phyloP scores from a whole-genome alignment of 169 alveolate species.

The Cryptosporidium sp. region DNA sequence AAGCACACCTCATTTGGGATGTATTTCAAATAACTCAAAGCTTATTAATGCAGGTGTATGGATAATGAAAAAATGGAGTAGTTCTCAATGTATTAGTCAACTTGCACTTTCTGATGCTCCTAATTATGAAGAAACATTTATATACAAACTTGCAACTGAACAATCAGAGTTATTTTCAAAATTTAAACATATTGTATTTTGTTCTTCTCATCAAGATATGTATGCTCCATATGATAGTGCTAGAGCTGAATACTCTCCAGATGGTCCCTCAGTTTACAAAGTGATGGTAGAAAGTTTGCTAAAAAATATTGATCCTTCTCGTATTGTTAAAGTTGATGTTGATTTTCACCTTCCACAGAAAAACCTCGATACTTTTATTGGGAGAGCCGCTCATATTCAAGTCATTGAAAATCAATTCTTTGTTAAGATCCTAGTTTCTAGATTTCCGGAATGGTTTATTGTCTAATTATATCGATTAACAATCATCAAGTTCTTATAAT shows the following conservation, averaged over 20 bases:
- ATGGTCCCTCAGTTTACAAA: slow-evolving; percentile 80
- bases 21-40: slow-evolving; percentile 86
- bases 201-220: slow-evolving; percentile 89
- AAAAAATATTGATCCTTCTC: slow-evolving; percentile 79
- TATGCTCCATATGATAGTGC: slow-evolving; percentile 93
- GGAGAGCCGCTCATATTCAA: slow-evolving; percentile 95
- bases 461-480: background rate
- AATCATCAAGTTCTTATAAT: background rate
- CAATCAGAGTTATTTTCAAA: slow-evolving; percentile 79
- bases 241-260: slow-evolving; percentile 86
- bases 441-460: slow-evolving; percentile 88
- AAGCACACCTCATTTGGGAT: slow-evolving; percentile 94
- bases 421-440: slow-evolving; percentile 88
- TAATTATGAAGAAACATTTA: slow-evolving; percentile 85
- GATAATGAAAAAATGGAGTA: slow-evolving; percentile 91
- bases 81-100: slow-evolving; percentile 86
- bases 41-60: slow-evolving; percentile 93
- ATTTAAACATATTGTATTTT: slow-evolving; percentile 86
- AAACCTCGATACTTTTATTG: slow-evolving; percentile 91
- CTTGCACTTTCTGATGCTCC: slow-evolving; percentile 86
- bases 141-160: slow-evolving; percentile 85
- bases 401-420: slow-evolving; percentile 91
- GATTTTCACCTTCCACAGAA: slow-evolving; percentile 88
- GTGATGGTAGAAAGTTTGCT: slow-evolving; percentile 87
- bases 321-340: slow-evolving; percentile 89